These are phyloP conservation scores for Polytrichum commune DNA, from an alignment of 225 moss, liverwort and hornwort genomes.

Conservation along the genomic window DNA sequence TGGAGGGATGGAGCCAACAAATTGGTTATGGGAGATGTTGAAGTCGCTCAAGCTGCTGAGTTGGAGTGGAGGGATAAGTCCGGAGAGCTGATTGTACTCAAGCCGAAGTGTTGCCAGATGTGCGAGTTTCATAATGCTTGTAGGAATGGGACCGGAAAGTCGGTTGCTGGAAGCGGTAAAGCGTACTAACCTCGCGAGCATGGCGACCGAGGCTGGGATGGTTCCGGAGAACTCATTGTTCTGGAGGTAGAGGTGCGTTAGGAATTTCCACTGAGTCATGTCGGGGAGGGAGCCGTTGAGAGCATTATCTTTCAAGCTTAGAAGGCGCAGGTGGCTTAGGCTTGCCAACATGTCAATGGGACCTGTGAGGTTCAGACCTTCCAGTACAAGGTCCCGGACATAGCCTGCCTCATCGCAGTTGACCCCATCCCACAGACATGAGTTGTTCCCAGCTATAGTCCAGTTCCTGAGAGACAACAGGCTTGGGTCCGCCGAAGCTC, in stretches of 20 bases:
- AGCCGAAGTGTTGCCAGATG: constrained; percentile 54
- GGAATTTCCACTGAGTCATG: constrained; percentile 42
- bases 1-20: constrained; percentile 25
- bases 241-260: constrained; percentile 53
- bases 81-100: constrained; percentile 46
- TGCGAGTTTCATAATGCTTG: constrained; percentile 35
- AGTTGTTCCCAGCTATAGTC: constrained; percentile 48
- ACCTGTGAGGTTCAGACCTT: constrained; percentile 46
- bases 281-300: constrained; percentile 64
- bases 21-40: constrained; percentile 61
- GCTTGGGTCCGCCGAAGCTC: constrained; percentile 31
- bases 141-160: constrained; percentile 47
- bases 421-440: constrained; percentile 39
- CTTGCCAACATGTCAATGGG: constrained; percentile 33
- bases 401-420: constrained; percentile 42
- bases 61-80: constrained; percentile 48
- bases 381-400: constrained; percentile 46
- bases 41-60: constrained; percentile 47
- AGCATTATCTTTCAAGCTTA: constrained; percentile 51
- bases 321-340: constrained; percentile 42
- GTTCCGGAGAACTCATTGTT: constrained; percentile 52
- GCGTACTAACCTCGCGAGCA: constrained; percentile 36
- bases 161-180: constrained; percentile 43
- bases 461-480: constrained; percentile 37
- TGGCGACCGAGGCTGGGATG: constrained; percentile 34